A percentile compares a stretch with the other conserved stretches of the same genome.
Conservation (phyloP, 345 rosid genomes). For the Garcia nutans region DNA sequence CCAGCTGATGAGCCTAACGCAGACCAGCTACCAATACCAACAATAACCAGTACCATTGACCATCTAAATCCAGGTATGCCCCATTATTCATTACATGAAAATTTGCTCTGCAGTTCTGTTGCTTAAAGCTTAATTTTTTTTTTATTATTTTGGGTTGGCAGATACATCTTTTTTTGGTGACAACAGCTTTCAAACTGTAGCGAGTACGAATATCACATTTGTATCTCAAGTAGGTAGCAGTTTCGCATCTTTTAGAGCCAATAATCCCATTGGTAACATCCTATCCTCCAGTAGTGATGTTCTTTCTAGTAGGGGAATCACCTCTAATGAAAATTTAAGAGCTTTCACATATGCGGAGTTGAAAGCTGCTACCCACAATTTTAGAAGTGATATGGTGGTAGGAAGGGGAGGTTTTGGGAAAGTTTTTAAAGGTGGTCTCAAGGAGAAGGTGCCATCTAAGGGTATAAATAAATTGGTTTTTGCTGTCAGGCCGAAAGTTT, state of each 20-base stretch:
- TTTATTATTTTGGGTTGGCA: neutral
- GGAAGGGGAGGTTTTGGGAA: slow-evolving; percentile 25
- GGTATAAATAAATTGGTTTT: neutral
- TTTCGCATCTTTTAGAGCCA: neutral
- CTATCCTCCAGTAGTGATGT: neutral
- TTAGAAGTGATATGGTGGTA: slow-evolving; percentile 2
- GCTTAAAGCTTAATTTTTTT: too few relatives aligned
- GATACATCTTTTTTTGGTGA: slow-evolving; percentile 5
- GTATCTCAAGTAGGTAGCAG: slow-evolving; percentile 15
- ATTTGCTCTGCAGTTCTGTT: neutral
- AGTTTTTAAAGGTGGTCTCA: slow-evolving; percentile 21
- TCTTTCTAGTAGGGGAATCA: neutral
- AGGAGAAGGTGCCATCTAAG: slow-evolving; percentile 7
- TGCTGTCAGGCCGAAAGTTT: slow-evolving; percentile 5
- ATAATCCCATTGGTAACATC: neutral
- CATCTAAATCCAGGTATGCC: neutral
- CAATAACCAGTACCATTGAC: neutral
- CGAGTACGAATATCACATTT: slow-evolving; percentile 13
- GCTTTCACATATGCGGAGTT: slow-evolving; percentile 18
- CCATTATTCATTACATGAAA: neutral
- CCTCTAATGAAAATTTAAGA: neutral
- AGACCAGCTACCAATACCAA: neutral
- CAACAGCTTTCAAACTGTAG: neutral
- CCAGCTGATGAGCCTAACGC: neutral
- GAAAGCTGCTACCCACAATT: slow-evolving; percentile 20